A percentile compares a stretch with the other conserved stretches of the same genome.
These are phyloP conservation scores for Rossbeevera mucosa DNA, from an alignment of 768 basidiomycete genomes.

Conservation along the genomic window DNA sequence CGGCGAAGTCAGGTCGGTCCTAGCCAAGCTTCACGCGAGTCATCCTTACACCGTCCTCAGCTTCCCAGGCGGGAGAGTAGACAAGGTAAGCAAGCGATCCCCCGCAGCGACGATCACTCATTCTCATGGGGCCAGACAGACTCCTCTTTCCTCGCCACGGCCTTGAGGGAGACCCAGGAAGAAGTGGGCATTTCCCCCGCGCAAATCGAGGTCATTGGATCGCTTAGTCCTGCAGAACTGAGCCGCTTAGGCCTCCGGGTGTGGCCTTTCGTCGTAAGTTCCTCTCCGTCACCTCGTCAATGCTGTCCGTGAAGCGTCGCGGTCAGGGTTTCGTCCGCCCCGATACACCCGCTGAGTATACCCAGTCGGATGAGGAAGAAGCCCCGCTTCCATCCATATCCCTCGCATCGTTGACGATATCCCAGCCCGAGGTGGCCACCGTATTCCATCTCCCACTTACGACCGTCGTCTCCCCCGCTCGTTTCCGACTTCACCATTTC, in stretches of 20 bases:
- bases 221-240: constrained; percentile 56
- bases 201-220: constrained; percentile 62
- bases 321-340: constrained; percentile 40
- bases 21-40: background rate
- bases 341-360: background rate
- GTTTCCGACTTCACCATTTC: constrained; percentile 51
- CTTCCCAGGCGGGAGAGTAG: constrained; percentile 72
- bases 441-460: constrained; percentile 69
- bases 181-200: constrained; percentile 62
- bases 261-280: constrained; percentile 74
- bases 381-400: constrained; percentile 58
- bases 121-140: constrained; percentile 43
- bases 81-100: constrained; percentile 43
- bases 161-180: constrained; percentile 70
- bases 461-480: constrained; percentile 42
- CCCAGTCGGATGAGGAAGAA: background rate
- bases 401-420: constrained; percentile 47
- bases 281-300: background rate
- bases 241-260: constrained; percentile 59
- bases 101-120: background rate
- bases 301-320: background rate
- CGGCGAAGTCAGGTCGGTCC: constrained; percentile 77
- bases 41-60: constrained; percentile 33
- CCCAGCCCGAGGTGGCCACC: constrained; percentile 60
- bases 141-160: constrained; percentile 48